phyloP scores from a whole-genome alignment of 108 stramenopile species.

The Nitzschia sp. region DNA sequence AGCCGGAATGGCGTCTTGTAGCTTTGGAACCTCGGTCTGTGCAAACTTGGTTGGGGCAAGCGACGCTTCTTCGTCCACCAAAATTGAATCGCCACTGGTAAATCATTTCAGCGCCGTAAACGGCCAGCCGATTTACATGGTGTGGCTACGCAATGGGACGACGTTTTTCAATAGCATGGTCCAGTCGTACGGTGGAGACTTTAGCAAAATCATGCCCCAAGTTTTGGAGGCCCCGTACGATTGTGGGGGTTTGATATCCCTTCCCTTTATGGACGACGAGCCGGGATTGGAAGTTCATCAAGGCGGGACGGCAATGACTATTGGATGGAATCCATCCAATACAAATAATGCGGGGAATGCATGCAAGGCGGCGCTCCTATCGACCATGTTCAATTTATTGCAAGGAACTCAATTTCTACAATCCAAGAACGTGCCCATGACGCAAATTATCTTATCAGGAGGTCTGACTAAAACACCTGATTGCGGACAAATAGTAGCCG shows the following conservation, averaged over 20 bases:
- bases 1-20: slow-evolving; percentile 42
- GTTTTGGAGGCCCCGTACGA: slow-evolving; percentile 39
- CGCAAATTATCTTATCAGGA: slow-evolving; percentile 45
- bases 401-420: slow-evolving; percentile 36
- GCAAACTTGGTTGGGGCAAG: slow-evolving; percentile 40
- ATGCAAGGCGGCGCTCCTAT: slow-evolving; percentile 47
- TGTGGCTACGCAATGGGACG: slow-evolving; percentile 55
- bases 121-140: slow-evolving; percentile 51
- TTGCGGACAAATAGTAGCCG: slow-evolving; percentile 54
- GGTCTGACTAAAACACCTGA: slow-evolving; percentile 51
- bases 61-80: too few species aligned
- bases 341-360: slow-evolving; percentile 32
- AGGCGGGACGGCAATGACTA: slow-evolving; percentile 40
- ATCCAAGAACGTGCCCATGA: slow-evolving; percentile 5
- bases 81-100: slow-evolving; percentile 9
- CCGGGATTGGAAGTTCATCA: slow-evolving; percentile 36
- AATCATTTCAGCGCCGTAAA: slow-evolving; percentile 49
- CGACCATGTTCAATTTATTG: slow-evolving; percentile 48
- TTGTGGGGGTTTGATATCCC: slow-evolving; percentile 53
- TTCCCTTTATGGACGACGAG: slow-evolving; percentile 62
- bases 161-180: slow-evolving; percentile 53
- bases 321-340: slow-evolving; percentile 44
- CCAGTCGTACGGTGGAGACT: slow-evolving; percentile 26
- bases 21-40: slow-evolving; percentile 56
- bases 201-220: slow-evolving; percentile 37